These are phyloP conservation scores for Beauveria scarabaeidicola DNA, from an alignment of 2,329 filamentous ascomycete species.

Conservation along the genomic window DNA sequence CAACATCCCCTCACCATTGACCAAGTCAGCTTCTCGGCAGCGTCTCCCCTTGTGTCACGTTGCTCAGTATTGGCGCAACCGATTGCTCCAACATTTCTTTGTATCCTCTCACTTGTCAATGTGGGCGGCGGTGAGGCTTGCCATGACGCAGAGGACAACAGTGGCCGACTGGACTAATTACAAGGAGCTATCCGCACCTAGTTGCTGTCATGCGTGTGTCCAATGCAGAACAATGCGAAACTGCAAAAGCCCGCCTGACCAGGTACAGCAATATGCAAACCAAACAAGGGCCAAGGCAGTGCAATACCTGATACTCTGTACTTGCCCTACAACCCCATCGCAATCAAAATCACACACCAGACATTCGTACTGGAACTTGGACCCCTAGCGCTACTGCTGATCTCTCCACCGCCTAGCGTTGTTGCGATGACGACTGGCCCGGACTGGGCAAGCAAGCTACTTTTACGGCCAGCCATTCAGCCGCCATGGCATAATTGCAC, in stretches of 20 bases:
- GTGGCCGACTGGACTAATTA: no score
- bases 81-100: no score
- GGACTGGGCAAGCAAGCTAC: neutral
- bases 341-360: neutral
- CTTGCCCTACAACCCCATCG: neutral
- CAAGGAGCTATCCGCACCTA: no score
- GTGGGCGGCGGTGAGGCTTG: neutral
- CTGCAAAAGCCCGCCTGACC: neutral
- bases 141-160: neutral
- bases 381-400: constrained; percentile 2
- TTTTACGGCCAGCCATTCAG: neutral
- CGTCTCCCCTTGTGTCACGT: neutral
- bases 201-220: no score
- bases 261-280: neutral
- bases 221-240: no score
- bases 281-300: neutral
- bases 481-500: neutral
- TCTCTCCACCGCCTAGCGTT: neutral
- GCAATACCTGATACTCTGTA: neutral
- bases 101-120: no score
- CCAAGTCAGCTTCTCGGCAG: neutral
- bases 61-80: neutral
- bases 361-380: neutral
- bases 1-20: neutral
- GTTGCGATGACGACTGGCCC: neutral